Conservation (phyloP, 176 grass and related monocot genomes). For the Zea luxurians region DNA sequence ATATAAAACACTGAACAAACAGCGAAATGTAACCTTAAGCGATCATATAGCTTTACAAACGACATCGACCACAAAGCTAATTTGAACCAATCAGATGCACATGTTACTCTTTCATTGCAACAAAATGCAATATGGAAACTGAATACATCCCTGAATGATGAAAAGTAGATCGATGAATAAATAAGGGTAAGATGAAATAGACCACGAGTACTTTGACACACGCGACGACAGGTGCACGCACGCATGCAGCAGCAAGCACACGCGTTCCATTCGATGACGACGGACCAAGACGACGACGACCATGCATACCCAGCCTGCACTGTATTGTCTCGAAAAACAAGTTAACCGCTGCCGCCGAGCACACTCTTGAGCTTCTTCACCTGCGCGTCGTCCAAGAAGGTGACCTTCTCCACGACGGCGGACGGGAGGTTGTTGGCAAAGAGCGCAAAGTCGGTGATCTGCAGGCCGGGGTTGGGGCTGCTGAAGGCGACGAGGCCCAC, state of each 20-base stretch:
- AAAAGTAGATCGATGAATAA: not conserved
- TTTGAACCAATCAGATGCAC: not conserved
- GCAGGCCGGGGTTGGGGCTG: constrained; percentile 66
- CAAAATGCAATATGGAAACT: not conserved
- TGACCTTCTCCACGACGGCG: constrained; percentile 58
- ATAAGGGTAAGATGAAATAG: not conserved
- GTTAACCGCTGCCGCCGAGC: constrained; percentile 65
- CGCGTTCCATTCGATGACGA: not conserved
- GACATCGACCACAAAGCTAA: not conserved
- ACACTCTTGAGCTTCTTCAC: constrained; percentile 84
- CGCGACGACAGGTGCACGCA: not conserved
- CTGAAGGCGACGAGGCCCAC: constrained; percentile 65
- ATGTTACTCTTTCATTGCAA: not conserved
- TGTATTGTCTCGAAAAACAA: not conserved
- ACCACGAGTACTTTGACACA: constrained; percentile 5
- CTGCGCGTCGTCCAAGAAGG: constrained; percentile 66
- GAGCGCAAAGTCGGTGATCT: constrained; percentile 72
- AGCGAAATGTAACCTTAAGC: not conserved
- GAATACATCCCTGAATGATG: not conserved
- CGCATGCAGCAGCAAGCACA: not conserved
- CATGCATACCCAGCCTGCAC: not conserved
- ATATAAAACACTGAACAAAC: not conserved
- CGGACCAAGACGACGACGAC: not conserved
- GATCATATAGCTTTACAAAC: not conserved
- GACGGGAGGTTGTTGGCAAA: constrained; percentile 80